Conservation (phyloP, 441 rosid genomes). For the Lagerstroemia fauriei region DNA sequence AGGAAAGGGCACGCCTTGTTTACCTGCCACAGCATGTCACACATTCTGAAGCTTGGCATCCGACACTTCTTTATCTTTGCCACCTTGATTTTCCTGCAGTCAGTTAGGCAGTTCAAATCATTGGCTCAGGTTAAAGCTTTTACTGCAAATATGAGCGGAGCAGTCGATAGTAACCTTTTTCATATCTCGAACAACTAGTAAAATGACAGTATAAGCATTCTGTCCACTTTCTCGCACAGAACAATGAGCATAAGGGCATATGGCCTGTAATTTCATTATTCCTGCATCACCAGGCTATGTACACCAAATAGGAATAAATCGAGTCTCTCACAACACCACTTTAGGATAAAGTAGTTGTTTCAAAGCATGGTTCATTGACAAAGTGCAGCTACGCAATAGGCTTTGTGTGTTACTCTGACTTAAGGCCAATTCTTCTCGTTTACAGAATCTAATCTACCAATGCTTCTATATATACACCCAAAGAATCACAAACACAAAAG, state of each 20-base stretch:
- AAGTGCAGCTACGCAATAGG: background rate
- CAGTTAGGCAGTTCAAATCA: background rate
- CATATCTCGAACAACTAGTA: background rate
- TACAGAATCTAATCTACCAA: background rate
- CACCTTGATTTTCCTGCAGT: slow-evolving; percentile 28
- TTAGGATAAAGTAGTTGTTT: background rate
- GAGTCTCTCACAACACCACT: too few relatives aligned
- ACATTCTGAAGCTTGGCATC: slow-evolving; percentile 30
- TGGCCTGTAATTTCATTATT: background rate
- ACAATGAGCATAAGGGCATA: background rate
- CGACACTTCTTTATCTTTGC: slow-evolving; percentile 25
- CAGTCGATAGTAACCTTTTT: background rate
- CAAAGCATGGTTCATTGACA: background rate
- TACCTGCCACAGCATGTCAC: slow-evolving; percentile 15
- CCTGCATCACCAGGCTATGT: too few relatives aligned
- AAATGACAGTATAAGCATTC: background rate
- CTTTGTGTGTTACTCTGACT: background rate
- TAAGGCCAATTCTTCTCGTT: background rate
- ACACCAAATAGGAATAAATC: too few relatives aligned
- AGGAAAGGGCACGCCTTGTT: background rate
- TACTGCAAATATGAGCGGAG: background rate
- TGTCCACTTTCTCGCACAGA: background rate
- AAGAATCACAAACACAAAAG: background rate
- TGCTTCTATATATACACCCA: background rate
- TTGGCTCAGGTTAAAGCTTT: background rate